phyloP scores from a whole-genome alignment of 345 rosid genomes.

The Gossypium sturtianum region DNA sequence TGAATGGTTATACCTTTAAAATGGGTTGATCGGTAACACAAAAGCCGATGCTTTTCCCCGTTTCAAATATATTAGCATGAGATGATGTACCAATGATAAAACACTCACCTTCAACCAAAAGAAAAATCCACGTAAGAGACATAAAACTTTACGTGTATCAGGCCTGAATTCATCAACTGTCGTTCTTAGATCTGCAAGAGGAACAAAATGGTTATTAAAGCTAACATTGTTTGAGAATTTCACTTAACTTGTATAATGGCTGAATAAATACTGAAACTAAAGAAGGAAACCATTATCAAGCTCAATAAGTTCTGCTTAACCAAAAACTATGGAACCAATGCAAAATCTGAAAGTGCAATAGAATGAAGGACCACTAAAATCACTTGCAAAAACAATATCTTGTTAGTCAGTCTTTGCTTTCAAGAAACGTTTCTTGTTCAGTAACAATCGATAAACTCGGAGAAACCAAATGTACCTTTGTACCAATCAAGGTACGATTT shows the following conservation, averaged over 20 bases:
- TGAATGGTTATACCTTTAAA: not conserved
- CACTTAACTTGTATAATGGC: not conserved
- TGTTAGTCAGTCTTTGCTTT: too few species aligned
- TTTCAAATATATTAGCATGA: too few species aligned
- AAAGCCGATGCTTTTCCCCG: too few species aligned
- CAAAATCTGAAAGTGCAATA: not conserved
- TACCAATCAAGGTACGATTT: slow-evolving; percentile 49
- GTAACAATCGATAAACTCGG: not conserved
- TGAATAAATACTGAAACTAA: not conserved
- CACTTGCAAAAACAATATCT: not conserved
- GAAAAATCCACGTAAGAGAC: slow-evolving; percentile 73
- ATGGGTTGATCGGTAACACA: too few species aligned
- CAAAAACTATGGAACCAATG: not conserved
- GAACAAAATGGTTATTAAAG: not conserved
- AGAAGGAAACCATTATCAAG: not conserved
- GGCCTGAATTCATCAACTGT: slow-evolving; percentile 8
- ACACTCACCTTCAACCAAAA: slow-evolving; percentile 57
- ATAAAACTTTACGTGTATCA: slow-evolving; percentile 31
- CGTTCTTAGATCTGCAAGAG: slow-evolving; percentile 43
- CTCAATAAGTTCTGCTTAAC: not conserved
- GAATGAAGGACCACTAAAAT: not conserved
- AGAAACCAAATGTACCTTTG: slow-evolving; percentile 32
- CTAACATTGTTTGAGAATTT: not conserved
- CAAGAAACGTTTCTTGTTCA: too few species aligned
- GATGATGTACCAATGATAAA: slow-evolving; percentile 7